Evolutionary conservation across 441 rosid genomes (phyloP), one percentile per base, ranked within the genome.

Genomic region (Euphorbia celastroides): DNA sequence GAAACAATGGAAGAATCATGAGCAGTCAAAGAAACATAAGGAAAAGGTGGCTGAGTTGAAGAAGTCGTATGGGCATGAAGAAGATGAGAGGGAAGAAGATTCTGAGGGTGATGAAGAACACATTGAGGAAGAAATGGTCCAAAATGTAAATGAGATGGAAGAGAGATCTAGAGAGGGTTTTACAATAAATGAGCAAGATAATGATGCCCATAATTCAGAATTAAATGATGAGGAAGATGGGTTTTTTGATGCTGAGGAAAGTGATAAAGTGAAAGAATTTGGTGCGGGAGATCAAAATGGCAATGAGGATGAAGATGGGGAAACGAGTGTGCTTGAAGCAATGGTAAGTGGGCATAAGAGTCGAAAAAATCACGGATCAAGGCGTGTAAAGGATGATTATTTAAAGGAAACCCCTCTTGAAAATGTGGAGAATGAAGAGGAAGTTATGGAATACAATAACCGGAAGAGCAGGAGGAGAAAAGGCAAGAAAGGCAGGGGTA

Each of bases 1-100:
- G 76, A 90, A 92, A 81, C 98, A 95, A 69, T 95, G 98, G 98
- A 84, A 84, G 80, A 95, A 92, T 81, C 98, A 95, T 9, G 98
- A 95, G 79, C 97, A 90, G 85, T 95, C 98, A 0, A 90, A 89
- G 86, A 95, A 95, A 87, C 99, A 95, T 30, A 90, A 84, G 83
- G 98, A 94, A 84, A 92, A 83, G 83, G 86, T 94, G 57, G 97
- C 88, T 0, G 82, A 86, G 76, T 84, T 89, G 79, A 86, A 88
- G 79, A 83, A 88, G 61, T 65, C 85, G 0, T 83, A 86, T 71
- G 76, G 62, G 41, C 72, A 69, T 12, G 82, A 68, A 56, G 81
- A 70, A 34, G 78, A 62, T 0, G 75, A 68, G 57, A 76, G 50
- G 9, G 70, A 52, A 9, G 79, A 59, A 62, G 72, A 17, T 16